Evolutionary conservation across 106 monocot species (phyloP).

Genomic region (Chionographis japonica): DNA sequence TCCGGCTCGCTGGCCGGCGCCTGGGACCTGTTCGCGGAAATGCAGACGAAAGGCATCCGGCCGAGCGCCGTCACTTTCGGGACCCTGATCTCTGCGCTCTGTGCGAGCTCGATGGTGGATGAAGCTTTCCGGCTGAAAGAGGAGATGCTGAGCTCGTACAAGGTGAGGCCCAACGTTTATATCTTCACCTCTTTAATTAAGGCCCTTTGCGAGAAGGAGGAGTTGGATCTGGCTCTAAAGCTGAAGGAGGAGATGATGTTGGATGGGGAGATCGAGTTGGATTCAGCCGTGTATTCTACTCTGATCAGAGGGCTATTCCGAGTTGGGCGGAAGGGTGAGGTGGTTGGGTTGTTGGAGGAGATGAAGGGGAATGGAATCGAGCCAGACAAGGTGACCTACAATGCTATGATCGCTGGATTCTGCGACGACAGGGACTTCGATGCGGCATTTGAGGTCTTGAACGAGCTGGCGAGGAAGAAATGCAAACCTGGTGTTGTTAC

Average conservation of each 20-base stretch:
- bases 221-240: slow-evolving; percentile 43
- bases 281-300: slow-evolving; percentile 57
- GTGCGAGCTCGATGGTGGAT: slow-evolving; percentile 26
- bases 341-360: slow-evolving; percentile 57
- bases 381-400: slow-evolving; percentile 54
- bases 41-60: slow-evolving; percentile 34
- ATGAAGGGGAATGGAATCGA: slow-evolving; percentile 49
- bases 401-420: slow-evolving; percentile 80
- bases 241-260: slow-evolving; percentile 49
- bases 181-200: slow-evolving; percentile 69
- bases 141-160: slow-evolving; percentile 28
- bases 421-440: slow-evolving; percentile 52
- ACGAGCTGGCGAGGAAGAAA: slow-evolving; percentile 53
- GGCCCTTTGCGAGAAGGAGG: slow-evolving; percentile 29
- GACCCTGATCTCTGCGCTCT: slow-evolving; percentile 47
- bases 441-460: slow-evolving; percentile 51
- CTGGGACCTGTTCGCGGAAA: slow-evolving; percentile 65
- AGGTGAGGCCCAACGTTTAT: slow-evolving; percentile 43
- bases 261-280: slow-evolving; percentile 27
- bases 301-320: slow-evolving; percentile 53
- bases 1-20: slow-evolving; percentile 22
- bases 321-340: slow-evolving; percentile 50
- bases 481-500: slow-evolving; percentile 59
- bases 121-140: slow-evolving; percentile 49
- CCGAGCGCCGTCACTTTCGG: slow-evolving; percentile 54